Conservation (phyloP, 495 filamentous ascomycete genomes). For the Annulohypoxylon maeteangense region DNA sequence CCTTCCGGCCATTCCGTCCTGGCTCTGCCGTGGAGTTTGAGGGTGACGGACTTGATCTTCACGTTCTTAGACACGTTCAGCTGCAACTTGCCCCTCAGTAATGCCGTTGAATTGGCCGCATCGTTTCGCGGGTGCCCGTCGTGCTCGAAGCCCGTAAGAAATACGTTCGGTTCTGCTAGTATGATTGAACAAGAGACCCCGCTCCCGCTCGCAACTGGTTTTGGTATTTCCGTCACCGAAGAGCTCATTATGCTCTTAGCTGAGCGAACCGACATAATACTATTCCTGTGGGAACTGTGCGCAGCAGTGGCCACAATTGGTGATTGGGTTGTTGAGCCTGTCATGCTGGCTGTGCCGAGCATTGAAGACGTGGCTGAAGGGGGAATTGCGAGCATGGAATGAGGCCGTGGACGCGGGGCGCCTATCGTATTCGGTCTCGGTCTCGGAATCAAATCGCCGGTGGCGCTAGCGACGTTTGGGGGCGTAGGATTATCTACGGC, state of each 20-base stretch:
- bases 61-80: conserved; percentile 86
- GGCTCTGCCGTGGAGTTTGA: conserved; percentile 86
- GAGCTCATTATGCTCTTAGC: conserved; percentile 56
- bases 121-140: conserved; percentile 71
- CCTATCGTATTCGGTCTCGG: conserved; percentile 29
- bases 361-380: conserved; percentile 39
- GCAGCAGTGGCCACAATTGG: conserved; percentile 37
- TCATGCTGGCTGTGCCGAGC: conserved; percentile 36
- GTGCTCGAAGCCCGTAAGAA: conserved; percentile 91
- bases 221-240: conserved; percentile 63
- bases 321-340: conserved; percentile 41
- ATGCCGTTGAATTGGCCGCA: conserved; percentile 69
- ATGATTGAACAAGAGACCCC: conserved; percentile 77
- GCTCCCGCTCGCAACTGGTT: conserved; percentile 77
- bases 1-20: conserved; percentile 98
- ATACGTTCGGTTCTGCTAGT: conserved; percentile 89
- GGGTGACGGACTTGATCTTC: conserved; percentile 92
- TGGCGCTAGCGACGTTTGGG: conserved; percentile 4
- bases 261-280: conserved; percentile 57
- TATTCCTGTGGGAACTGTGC: conserved; percentile 51
- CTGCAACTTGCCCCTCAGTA: conserved; percentile 86
- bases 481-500: conserved; percentile 21
- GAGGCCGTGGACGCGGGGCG: conserved; percentile 12
- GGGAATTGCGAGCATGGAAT: conserved; percentile 45
- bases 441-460: conserved; percentile 11